Evolutionary conservation across 2,329 filamentous ascomycete genomes (phyloP).

Genomic region (Aspergillus calidoustus): DNA sequence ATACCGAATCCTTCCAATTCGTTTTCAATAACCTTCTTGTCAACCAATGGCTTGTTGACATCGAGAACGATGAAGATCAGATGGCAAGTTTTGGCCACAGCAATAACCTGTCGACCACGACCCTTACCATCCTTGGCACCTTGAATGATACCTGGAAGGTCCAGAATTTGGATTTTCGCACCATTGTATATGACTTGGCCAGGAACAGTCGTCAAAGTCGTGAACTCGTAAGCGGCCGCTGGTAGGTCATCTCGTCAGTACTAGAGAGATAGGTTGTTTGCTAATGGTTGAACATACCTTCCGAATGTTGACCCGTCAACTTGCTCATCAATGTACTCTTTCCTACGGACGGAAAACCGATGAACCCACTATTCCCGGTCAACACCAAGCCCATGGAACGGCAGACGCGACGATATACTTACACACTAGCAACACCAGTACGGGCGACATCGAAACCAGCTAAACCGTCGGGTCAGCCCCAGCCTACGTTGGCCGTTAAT

Average conservation of each 20-base stretch:
- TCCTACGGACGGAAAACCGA: slow-evolving; percentile 96
- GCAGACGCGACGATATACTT: slow-evolving; percentile 35
- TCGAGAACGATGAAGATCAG: slow-evolving; percentile 98
- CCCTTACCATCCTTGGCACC: slow-evolving; percentile 98
- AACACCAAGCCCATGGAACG: slow-evolving; percentile 18
- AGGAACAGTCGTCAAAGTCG: slow-evolving; percentile 94
- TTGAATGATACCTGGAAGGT: slow-evolving; percentile 97
- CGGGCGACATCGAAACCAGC: slow-evolving; percentile 96
- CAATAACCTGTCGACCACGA: slow-evolving; percentile 96
- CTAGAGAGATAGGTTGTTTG: slow-evolving; percentile 85
- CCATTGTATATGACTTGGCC: slow-evolving; percentile 97
- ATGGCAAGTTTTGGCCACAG: slow-evolving; percentile 97
- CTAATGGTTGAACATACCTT: slow-evolving; percentile 73
- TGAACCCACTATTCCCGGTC: slow-evolving; percentile 68
- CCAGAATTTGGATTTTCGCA: slow-evolving; percentile 96
- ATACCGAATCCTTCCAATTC: slow-evolving; percentile 98
- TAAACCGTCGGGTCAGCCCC: slow-evolving; percentile 30
- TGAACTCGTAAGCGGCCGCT: slow-evolving; percentile 97
- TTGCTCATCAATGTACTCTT: slow-evolving; percentile 97
- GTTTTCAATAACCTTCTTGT: slow-evolving; percentile 93
- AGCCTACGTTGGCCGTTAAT: slow-evolving; percentile 4
- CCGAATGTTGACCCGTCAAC: slow-evolving; percentile 94
- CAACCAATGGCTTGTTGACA: slow-evolving; percentile 96
- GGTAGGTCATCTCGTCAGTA: slow-evolving; percentile 26
- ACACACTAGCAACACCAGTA: slow-evolving; percentile 93